Base-by-base conservation (phyloP, 176 grass and related monocot genomes). In the Oryza nivara region DNA sequence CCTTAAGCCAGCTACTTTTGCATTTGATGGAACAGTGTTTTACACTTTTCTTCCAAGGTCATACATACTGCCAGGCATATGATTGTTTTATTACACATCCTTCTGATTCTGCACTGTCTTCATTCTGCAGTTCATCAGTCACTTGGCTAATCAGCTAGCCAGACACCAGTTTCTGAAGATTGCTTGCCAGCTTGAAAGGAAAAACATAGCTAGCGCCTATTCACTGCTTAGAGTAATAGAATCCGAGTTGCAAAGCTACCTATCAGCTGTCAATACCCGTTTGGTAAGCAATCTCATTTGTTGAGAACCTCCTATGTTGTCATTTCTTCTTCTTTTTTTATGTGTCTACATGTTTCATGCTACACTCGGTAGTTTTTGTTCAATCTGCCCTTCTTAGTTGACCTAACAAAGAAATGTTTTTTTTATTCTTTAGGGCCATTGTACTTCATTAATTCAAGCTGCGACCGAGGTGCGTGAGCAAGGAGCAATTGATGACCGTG, bases 151-250 rank as follows among this genome's bases (percentile, higher is more conserved):
- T 94, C 93, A 96, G 84, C 96, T 99, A 76, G 88, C 91, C 5
- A 92, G 89, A 86, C 93, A 99, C 80, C 92, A 80, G 35, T 99
- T 99, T 91, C 73, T 99, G 38, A 99, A 96, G 72, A 95, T 99
- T 67, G 90, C 91, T 83, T 99, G 96, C 83, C 93, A 92, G 48
- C 91, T 99, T 89, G 96, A 99, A 89, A 93, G 91, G 77, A 99
- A 90, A 68, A 87, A 78, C 56, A 94, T 99, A 81, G 73, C 89
- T 4, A 80, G 78, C 17, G 89, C 91, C 23, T 92, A 92, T 63
- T 91, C 93, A 67, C 92, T 99, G 82, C 89, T 96, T 84, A 94
- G 92, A 88, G 93, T 99, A 43, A 82, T 96, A 86, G 91, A 96
- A 79, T 99, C 93, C 74, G 96, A 99, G 91, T 28, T 99, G 43